Conservation (phyloP, 2,329 filamentous ascomycete genomes). For the Beauveria varroae region DNA sequence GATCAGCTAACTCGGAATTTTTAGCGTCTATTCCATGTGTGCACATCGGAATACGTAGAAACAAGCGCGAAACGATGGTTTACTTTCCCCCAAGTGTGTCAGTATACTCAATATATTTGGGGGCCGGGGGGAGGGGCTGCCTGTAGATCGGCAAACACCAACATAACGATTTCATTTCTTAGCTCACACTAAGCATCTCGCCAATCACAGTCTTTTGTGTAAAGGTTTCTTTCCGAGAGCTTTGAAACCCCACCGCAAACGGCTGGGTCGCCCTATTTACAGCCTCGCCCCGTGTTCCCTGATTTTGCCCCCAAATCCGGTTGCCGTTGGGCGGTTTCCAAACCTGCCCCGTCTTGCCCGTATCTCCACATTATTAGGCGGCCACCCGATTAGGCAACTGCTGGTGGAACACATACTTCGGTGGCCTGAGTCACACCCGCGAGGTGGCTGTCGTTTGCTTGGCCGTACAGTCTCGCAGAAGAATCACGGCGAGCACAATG, state of each 20-base stretch:
- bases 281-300: no score
- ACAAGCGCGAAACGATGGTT: no score
- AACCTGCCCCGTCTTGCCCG: neutral
- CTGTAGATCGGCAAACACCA: no score
- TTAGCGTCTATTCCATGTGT: no score
- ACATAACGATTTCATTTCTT: no score
- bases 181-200: no score
- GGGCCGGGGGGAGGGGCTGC: no score
- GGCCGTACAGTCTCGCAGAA: neutral
- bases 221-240: neutral
- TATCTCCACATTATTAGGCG: neutral
- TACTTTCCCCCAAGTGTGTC: no score
- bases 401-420: neutral
- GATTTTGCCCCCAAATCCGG: neutral
- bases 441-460: neutral
- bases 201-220: no score
- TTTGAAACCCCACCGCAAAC: neutral
- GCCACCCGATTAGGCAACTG: conserved; percentile 4
- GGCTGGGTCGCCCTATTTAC: neutral
- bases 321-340: neutral
- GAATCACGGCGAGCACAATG: neutral
- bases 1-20: no score
- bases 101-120: no score
- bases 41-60: no score
- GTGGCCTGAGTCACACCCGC: neutral